Evolutionary conservation across 2,329 filamentous ascomycete genomes (phyloP).

Genomic region (Colletotrichum gloeosporioides): DNA sequence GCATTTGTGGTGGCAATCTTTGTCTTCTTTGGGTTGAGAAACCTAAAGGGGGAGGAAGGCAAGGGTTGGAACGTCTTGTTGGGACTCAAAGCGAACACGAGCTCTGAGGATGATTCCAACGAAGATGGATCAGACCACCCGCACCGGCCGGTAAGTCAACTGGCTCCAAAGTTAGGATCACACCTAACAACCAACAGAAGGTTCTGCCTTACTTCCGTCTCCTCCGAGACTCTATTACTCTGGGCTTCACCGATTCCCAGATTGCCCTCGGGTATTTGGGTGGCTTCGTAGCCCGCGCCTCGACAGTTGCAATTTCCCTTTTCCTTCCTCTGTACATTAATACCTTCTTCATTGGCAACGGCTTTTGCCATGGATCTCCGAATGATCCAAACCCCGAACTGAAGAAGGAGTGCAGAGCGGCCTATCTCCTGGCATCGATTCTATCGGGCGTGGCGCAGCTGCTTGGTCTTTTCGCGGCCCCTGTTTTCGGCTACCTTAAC

Average conservation of each 20-base stretch:
- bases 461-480: conserved; percentile 82
- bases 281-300: conserved; percentile 92
- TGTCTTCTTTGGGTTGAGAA: conserved; percentile 79
- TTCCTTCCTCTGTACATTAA: conserved; percentile 96
- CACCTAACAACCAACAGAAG: conserved; percentile 25
- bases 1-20: conserved; percentile 75
- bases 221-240: conserved; percentile 65
- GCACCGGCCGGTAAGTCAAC: conserved; percentile 30
- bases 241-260: conserved; percentile 77
- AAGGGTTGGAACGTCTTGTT: conserved; percentile 73
- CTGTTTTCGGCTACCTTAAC: conserved; percentile 86
- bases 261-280: conserved; percentile 91
- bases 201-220: conserved; percentile 64
- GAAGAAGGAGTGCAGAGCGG: conserved; percentile 82
- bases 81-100: conserved; percentile 32
- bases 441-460: conserved; percentile 90
- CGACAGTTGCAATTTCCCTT: conserved; percentile 91
- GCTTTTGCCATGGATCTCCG: conserved; percentile 75
- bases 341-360: conserved; percentile 82
- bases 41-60: conserved; percentile 73
- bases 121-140: conserved; percentile 25
- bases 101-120: neutral
- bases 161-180: neutral
- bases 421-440: conserved; percentile 87
- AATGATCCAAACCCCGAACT: conserved; percentile 73